A percentile compares a stretch with the other conserved stretches of the same genome.
Conservation (phyloP, 1,139 yeast genomes). For the Blastobotrys ciferrii region DNA sequence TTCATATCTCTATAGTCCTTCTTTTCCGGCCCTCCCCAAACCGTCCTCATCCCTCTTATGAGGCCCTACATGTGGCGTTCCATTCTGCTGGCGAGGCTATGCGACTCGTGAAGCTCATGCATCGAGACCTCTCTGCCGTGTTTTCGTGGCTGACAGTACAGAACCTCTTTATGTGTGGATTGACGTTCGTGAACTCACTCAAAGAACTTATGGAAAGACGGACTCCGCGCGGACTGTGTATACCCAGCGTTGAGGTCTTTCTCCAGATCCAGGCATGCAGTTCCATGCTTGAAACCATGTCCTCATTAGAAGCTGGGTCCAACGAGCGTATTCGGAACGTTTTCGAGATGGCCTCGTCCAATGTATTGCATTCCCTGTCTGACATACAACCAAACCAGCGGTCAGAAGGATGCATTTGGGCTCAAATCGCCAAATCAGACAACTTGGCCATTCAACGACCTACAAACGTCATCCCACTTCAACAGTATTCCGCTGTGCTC, state of each 20-base stretch:
- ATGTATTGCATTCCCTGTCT: slow-evolving; percentile 7
- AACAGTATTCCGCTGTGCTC: not conserved
- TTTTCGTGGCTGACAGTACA: slow-evolving; percentile 14
- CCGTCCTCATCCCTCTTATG: slow-evolving; percentile 11
- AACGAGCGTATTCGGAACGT: slow-evolving; percentile 13
- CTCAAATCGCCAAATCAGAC: slow-evolving; percentile 11
- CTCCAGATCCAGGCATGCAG: slow-evolving; percentile 14
- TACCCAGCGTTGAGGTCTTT: slow-evolving; percentile 11
- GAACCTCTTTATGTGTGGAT: slow-evolving; percentile 14
- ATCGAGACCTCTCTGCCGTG: slow-evolving; percentile 11
- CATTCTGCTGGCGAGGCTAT: slow-evolving; percentile 15
- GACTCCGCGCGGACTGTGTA: slow-evolving; percentile 8
- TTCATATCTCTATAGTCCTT: slow-evolving; percentile 8
- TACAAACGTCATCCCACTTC: not conserved
- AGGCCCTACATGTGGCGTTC: slow-evolving; percentile 11
- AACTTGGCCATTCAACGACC: slow-evolving; percentile 10
- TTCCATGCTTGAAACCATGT: slow-evolving; percentile 13
- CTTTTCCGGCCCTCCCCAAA: slow-evolving; percentile 13
- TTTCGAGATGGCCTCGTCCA: slow-evolving; percentile 13
- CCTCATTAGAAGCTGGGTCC: slow-evolving; percentile 10
- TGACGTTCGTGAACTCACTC: slow-evolving; percentile 11
- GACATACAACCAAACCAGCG: not conserved
- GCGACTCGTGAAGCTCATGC: slow-evolving; percentile 11
- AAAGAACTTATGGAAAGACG: slow-evolving; percentile 6
- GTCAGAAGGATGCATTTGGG: slow-evolving; percentile 7